Evolutionary conservation across 83 land plant genomes (phyloP).

Genomic region (Thuja plicata): DNA sequence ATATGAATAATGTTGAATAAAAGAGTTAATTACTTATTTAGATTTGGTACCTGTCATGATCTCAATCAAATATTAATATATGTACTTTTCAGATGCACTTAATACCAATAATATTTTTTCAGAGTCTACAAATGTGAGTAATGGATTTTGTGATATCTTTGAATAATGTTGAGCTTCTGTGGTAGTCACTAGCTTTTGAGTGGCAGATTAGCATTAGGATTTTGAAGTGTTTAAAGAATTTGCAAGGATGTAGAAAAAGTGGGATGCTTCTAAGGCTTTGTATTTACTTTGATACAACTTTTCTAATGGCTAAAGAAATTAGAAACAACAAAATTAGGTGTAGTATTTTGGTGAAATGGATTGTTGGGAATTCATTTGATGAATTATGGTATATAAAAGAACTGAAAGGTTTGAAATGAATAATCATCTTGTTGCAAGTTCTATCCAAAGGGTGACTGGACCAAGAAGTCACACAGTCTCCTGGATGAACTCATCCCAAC

Average conservation of each 20-base stretch:
- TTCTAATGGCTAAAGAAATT: not conserved
- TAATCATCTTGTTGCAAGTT: slow-evolving; percentile 8
- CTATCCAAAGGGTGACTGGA: slow-evolving; percentile 11
- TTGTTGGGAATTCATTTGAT: not conserved
- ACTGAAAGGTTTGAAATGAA: not conserved
- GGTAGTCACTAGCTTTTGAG: not conserved
- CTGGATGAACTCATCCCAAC: not conserved
- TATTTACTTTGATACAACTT: not conserved
- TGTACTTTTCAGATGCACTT: too few relatives aligned
- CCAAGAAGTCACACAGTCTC: slow-evolving; percentile 3
- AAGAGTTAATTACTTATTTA: too few relatives aligned
- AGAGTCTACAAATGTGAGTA: not conserved
- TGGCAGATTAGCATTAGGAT: not conserved
- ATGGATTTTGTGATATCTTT: not conserved
- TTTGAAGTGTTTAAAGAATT: not conserved
- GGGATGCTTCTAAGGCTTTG: not conserved
- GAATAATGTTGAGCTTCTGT: not conserved
- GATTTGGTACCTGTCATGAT: too few relatives aligned
- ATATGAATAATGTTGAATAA: too few relatives aligned
- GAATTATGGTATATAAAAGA: not conserved
- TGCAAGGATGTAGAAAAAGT: not conserved
- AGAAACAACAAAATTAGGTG: not conserved
- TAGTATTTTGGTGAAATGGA: not conserved
- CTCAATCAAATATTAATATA: too few relatives aligned
- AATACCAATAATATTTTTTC: too few relatives aligned